Evolutionary conservation across 2,329 filamentous ascomycete species (phyloP).

Genomic region (Clonostachys rhizophaga): DNA sequence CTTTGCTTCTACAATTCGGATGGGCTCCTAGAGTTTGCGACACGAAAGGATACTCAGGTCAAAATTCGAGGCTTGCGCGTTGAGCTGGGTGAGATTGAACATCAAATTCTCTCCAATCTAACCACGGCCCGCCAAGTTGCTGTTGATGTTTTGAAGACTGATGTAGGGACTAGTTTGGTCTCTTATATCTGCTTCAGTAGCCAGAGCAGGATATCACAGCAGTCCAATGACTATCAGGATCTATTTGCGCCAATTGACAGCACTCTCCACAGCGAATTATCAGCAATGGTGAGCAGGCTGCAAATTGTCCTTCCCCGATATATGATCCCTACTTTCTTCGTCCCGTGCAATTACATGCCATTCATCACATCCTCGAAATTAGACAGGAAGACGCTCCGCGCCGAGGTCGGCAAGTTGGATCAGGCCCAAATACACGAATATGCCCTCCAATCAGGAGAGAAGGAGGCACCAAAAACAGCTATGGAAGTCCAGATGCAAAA

Average conservation of each 20-base stretch:
- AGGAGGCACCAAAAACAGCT: not conserved
- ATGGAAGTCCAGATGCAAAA: not conserved
- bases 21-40: constrained; percentile 12
- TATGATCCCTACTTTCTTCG: constrained; percentile 7
- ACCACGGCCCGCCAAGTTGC: constrained; percentile 1
- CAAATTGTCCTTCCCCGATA: constrained; percentile 4
- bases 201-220: not conserved
- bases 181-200: not conserved
- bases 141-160: constrained; percentile 4
- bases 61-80: constrained; percentile 48
- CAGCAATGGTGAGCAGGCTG: constrained; percentile 7
- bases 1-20: constrained; percentile 1
- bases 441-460: not conserved
- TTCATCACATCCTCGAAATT: constrained; percentile 6
- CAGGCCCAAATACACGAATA: not conserved
- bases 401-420: not conserved
- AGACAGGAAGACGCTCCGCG: constrained; percentile 3
- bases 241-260: constrained; percentile 5
- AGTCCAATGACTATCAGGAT: not conserved
- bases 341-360: constrained; percentile 5
- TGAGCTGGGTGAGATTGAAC: constrained; percentile 25
- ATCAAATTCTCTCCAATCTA: not conserved
- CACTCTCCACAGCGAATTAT: constrained; percentile 4
- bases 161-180: not conserved
- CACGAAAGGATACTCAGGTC: constrained; percentile 16